Conservation (phyloP, 805 yeast species). For the Wilhelminamyces savonicus region DNA sequence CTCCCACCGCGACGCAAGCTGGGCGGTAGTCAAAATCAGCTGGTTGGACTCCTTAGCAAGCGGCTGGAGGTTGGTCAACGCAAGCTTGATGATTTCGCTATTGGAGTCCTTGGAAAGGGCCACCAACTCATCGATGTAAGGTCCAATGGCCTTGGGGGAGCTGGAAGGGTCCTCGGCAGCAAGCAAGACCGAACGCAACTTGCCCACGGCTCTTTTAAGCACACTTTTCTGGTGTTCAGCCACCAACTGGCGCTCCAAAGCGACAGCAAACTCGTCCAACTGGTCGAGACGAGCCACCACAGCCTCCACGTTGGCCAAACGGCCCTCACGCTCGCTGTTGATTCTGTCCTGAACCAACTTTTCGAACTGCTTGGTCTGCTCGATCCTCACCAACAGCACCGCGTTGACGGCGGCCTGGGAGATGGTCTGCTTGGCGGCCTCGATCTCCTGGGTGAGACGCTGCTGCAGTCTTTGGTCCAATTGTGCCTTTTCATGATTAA, state of each 20-base stretch:
- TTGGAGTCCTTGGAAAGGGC: slow-evolving; percentile 14
- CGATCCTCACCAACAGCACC: slow-evolving; percentile 57
- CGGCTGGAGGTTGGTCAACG: slow-evolving; percentile 27
- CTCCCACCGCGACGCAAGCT: slow-evolving; percentile 74
- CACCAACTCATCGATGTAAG: slow-evolving; percentile 34
- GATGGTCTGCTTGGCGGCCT: slow-evolving; percentile 59
- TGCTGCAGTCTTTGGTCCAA: slow-evolving; percentile 54
- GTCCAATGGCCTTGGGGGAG: slow-evolving; percentile 20
- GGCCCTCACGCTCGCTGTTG: slow-evolving; percentile 57
- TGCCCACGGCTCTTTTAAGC: slow-evolving; percentile 24
- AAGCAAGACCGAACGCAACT: slow-evolving; percentile 26
- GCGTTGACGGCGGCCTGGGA: slow-evolving; percentile 70
- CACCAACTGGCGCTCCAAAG: slow-evolving; percentile 31
- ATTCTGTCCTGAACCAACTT: slow-evolving; percentile 45
- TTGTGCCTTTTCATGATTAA: slow-evolving; percentile 53
- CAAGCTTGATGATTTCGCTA: slow-evolving; percentile 29
- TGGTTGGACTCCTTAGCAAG: slow-evolving; percentile 31
- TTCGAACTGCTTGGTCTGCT: slow-evolving; percentile 63
- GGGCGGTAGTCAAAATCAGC: slow-evolving; percentile 69
- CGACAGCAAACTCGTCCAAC: slow-evolving; percentile 49
- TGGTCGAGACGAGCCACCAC: slow-evolving; percentile 49
- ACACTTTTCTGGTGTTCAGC: slow-evolving; percentile 27
- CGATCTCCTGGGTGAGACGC: slow-evolving; percentile 58
- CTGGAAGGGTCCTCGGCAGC: slow-evolving; percentile 11
- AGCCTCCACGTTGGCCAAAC: slow-evolving; percentile 62